Evolutionary conservation across 2,329 filamentous ascomycete species (phyloP).

Genomic region (Curvularia spicifera): DNA sequence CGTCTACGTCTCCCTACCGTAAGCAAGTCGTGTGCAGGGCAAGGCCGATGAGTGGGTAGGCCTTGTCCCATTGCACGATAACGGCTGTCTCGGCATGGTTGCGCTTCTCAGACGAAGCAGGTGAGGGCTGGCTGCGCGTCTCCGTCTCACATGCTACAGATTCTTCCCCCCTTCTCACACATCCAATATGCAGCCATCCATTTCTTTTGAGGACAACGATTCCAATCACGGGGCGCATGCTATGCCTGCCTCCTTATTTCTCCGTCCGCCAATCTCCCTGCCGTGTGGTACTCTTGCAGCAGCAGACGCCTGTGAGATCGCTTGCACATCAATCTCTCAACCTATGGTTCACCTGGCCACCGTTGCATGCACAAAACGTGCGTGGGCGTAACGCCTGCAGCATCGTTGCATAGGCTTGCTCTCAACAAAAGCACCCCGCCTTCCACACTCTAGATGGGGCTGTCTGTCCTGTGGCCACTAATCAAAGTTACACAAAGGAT

Average conservation of each 20-base stretch:
- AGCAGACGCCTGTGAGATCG: constrained; percentile 3
- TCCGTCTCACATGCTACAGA: constrained; percentile 7
- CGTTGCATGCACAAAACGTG: constrained; percentile 21
- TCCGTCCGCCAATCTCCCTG: constrained; percentile 1
- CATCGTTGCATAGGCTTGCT: constrained; percentile 21
- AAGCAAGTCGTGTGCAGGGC: constrained; percentile 7
- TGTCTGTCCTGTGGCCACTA: constrained; percentile 5
- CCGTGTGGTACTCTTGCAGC: constrained; percentile 1
- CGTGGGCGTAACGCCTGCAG: constrained; percentile 30
- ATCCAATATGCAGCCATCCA: neutral
- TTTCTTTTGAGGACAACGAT: neutral
- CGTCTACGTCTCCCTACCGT: neutral
- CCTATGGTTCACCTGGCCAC: neutral
- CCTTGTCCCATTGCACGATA: constrained; percentile 1
- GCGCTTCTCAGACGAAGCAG: constrained; percentile 6
- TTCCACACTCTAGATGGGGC: constrained; percentile 15
- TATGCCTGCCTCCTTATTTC: neutral
- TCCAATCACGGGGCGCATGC: constrained; percentile 3
- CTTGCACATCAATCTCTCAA: constrained; percentile 7
- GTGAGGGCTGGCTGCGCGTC: constrained; percentile 7
- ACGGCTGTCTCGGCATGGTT: constrained; percentile 16
- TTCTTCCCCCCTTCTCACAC: constrained; percentile 4
- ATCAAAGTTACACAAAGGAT: constrained; percentile 1
- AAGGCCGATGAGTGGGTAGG: neutral
- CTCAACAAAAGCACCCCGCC: constrained; percentile 30